Percentiles rank a stretch among this genome's conserved stretches.
These are phyloP conservation scores for Brassica juncea DNA, from an alignment of 345 rosid genomes.

Conservation along the genomic window DNA sequence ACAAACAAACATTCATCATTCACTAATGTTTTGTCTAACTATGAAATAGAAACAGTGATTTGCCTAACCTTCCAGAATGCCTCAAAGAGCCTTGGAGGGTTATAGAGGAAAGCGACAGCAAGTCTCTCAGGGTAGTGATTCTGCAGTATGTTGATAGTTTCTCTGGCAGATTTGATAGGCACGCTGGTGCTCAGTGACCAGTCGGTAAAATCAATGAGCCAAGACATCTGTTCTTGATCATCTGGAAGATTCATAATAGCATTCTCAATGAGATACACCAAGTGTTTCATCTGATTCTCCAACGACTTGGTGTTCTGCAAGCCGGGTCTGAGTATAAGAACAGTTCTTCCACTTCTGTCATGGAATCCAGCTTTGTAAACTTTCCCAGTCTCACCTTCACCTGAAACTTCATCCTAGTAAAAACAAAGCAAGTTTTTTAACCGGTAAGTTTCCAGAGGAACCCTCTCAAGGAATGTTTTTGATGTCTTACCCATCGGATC, in stretches of 20 bases:
- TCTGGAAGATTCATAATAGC: constrained; percentile 87
- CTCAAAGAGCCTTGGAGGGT: constrained; percentile 91
- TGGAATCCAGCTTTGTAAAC: constrained; percentile 80
- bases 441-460: background rate
- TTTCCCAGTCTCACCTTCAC: constrained; percentile 94
- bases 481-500: constrained; percentile 68
- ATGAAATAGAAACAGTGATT: constrained; percentile 6
- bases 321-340: constrained; percentile 88
- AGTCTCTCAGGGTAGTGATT: constrained; percentile 96
- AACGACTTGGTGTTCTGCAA: constrained; percentile 76
- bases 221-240: constrained; percentile 88
- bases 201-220: constrained; percentile 92
- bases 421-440: constrained; percentile 6
- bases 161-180: constrained; percentile 82
- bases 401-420: constrained; percentile 67
- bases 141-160: constrained; percentile 66
- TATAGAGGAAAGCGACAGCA: constrained; percentile 84
- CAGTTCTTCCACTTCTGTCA: constrained; percentile 78
- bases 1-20: background rate
- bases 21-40: background rate
- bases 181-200: constrained; percentile 74
- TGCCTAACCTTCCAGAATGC: constrained; percentile 94
- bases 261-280: constrained; percentile 90
- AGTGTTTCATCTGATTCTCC: constrained; percentile 72
- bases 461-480: background rate